phyloP scores from a whole-genome alignment of 805 yeast species.

The Pichia ethanolica region DNA sequence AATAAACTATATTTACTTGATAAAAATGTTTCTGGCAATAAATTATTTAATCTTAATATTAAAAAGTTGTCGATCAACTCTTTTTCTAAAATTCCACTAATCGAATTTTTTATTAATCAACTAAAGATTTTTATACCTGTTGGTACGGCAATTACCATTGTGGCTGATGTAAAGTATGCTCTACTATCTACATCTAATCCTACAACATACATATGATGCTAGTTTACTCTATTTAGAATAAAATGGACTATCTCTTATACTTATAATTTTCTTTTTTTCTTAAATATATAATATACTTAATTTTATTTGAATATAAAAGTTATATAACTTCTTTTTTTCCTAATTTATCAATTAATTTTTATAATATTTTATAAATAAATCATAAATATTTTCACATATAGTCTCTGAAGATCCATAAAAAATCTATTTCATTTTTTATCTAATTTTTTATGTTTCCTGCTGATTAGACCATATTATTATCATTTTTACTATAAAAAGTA shows the following conservation, averaged over 20 bases:
- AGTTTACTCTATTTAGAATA: neutral
- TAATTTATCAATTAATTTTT: neutral
- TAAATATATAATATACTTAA: no score
- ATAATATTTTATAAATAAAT: neutral
- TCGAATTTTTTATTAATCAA: neutral
- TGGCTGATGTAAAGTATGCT: slow-evolving; percentile 18
- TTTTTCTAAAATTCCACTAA: neutral
- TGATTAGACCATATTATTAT: slow-evolving; percentile 4
- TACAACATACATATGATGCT: slow-evolving; percentile 23
- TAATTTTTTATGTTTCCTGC: slow-evolving; percentile 2
- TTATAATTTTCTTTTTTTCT: slow-evolving; percentile 3
- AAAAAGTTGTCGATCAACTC: neutral
- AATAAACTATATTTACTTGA: neutral
- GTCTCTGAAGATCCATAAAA: slow-evolving; percentile 5
- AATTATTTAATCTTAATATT: neutral
- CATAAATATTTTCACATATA: slow-evolving; percentile 3
- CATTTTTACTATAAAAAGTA: slow-evolving; percentile 6
- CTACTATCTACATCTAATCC: slow-evolving; percentile 23
- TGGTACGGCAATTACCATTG: slow-evolving; percentile 7
- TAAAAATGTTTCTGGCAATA: slow-evolving; percentile 1
- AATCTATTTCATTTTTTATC: no score
- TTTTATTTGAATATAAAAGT: no score
- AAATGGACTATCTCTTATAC: slow-evolving; percentile 11
- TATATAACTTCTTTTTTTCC: no score
- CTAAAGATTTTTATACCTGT: slow-evolving; percentile 6